Base-by-base conservation (phyloP, 352 stramenopile genomes). In the Phytophthora crassamura region DNA sequence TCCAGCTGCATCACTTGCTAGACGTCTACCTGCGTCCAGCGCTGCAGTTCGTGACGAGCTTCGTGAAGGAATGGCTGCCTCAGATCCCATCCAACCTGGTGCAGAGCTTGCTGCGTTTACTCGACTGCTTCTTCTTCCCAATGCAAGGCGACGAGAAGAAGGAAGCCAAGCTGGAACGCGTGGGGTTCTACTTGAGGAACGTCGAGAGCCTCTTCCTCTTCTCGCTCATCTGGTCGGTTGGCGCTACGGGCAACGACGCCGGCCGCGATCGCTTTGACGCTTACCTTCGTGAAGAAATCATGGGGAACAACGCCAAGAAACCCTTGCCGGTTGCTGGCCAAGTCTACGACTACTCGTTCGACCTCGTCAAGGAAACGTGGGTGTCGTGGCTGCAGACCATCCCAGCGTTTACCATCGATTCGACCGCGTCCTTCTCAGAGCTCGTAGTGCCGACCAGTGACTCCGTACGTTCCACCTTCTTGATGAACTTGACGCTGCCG, bases 391-490 rank as follows among this genome's bases (percentile, higher is more conserved):
- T 98, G 33, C 86, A 98, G 14, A 98, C 91, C 4, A 95, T 98
- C 35, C 74, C 76, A 32, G 78, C 89, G 57, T 95, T 89, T 43
- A 72, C 68, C 2, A 82, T 84, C 74, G 95, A 92, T 33, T 69
- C 83, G 1, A 84, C 80, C 4, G 78, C 91, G 3, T 90, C 77
- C 0, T 98, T 98, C 59, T 87, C 82, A 0, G 95, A 98, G 52
- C 72, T 98, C 8, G 97, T 98, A 15, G 90, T 98, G 7, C 95
- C 95, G 4, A 98, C 94, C 9, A 91, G 87, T 28, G 95, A 98
- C 69, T 97, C 89, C 4, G 89, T 98, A 12, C 87, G 94, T 32
- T 97, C 97, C 39, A 98, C 87, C 2, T 98, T 96, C 53, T 70
- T 98, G 18, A 93, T 98, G 67, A 90, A 97, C 46, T 66, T 97